Percentiles rank a stretch among this genome's conserved stretches.
Evolutionary conservation across 345 rosid species (phyloP).

Genomic region (thale cress (Arabidopsis thaliana)): TAIR10.1 NC_003076.8:15311001-15311500

Average conservation of each 20-base stretch:
- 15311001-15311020: slow-evolving; percentile 33
- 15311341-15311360: slow-evolving; percentile 15
- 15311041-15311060: slow-evolving; percentile 27
- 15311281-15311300: slow-evolving; percentile 17
- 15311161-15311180: slow-evolving; percentile 43
- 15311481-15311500: not conserved
- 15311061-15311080: slow-evolving; percentile 47
- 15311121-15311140: slow-evolving; percentile 41
- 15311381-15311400: slow-evolving; percentile 30
- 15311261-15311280: not conserved
- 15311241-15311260: slow-evolving; percentile 26
- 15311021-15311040: not conserved
- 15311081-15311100: slow-evolving; percentile 47
- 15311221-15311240: slow-evolving; percentile 32
- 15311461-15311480: not conserved
- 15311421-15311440: slow-evolving; percentile 13
- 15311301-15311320: slow-evolving; percentile 18
- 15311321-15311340: slow-evolving; percentile 20
- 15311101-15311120: slow-evolving; percentile 45
- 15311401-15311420: slow-evolving; percentile 10
- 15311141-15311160: slow-evolving; percentile 30
- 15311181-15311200: slow-evolving; percentile 39
- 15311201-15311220: slow-evolving; percentile 32
- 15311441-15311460: not conserved
- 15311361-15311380: slow-evolving; percentile 10